Evolutionary conservation across 208 protist species (phyloP), one percentile per base, ranked within the genome.

Genomic region (Trypanosoma theileri): DNA sequence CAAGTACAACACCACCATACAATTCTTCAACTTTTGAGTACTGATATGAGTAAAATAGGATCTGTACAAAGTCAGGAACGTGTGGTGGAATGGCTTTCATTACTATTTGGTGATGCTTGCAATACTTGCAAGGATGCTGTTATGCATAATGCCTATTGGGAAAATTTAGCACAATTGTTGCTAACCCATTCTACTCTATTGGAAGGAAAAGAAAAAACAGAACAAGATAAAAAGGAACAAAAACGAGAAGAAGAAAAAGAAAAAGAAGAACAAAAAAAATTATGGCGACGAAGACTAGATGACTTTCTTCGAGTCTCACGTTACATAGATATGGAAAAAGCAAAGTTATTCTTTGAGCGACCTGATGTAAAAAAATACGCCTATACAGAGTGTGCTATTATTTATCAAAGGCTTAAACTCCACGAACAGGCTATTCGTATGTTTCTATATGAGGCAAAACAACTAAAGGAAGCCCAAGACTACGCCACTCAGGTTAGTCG

Each of bases 381-480:
- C 22, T 56, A 73, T 21, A 57, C 71, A 0, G 89, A 94, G 71
- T 69, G 84, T 4, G 82, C 75, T 31, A 75, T 88, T 28, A 73
- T 94, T 46, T 92, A 91, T 53, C 62, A 79, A 22, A 75, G 89
- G 3, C 58, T 83, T 17, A 74, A 75, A 7, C 65, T 62, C n/a
- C 86, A 94, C 62, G 71, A 67, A 12, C 61, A 75, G 24, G 85
- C 89, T 1, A 73, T 91, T 16, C 52, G 59, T 19, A 92, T 94
- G 89, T 88, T 84, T 66, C 53, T 88, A 16, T 48, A 74, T 45
- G 86, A 92, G 63, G 58, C 56, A 9, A 41, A 76, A 12, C 63
- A 76, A 48, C 50, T 91, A 55, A 66, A 52, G 4, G 78, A 69
- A 13, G 89, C 86, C 10, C 69, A 69, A 51, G 59, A 78, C 61